Evolutionary conservation across 768 basidiomycete genomes (phyloP).

Genomic region (Lactarius trivialis): DNA sequence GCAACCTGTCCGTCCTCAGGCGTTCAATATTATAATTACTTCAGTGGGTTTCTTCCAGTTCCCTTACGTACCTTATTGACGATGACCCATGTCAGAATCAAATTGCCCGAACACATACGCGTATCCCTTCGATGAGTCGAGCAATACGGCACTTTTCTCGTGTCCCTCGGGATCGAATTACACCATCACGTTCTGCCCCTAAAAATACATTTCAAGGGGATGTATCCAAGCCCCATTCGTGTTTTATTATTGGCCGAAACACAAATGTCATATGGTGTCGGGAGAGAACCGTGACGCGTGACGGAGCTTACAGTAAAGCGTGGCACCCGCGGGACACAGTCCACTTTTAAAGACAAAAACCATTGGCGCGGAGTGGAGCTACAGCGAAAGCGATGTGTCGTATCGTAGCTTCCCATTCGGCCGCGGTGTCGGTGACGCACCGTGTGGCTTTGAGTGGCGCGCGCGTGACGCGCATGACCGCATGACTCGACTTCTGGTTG

Average conservation of each 20-base stretch:
- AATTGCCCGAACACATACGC: conserved; percentile 44
- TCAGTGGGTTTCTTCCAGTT: not conserved
- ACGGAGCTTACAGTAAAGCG: not conserved
- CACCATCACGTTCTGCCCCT: conserved; percentile 43
- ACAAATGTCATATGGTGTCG: not conserved
- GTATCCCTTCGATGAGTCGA: conserved; percentile 46
- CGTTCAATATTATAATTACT: conserved; percentile 32
- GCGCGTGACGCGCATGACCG: too few relatives aligned
- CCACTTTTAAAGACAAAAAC: too few relatives aligned
- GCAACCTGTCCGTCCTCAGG: conserved; percentile 49
- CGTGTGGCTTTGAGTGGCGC: too few relatives aligned
- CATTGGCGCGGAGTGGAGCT: too few relatives aligned
- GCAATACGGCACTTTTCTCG: conserved; percentile 36
- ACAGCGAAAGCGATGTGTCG: too few relatives aligned
- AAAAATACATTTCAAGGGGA: too few relatives aligned
- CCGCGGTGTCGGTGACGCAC: too few relatives aligned
- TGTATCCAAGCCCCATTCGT: not conserved
- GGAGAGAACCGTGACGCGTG: not conserved
- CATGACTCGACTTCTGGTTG: too few relatives aligned
- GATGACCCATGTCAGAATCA: conserved; percentile 28
- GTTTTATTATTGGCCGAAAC: too few relatives aligned
- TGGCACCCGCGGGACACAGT: too few relatives aligned
- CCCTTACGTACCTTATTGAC: not conserved
- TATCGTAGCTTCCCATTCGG: too few relatives aligned
- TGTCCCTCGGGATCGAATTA: conserved; percentile 38